Evolutionary conservation across 2,329 filamentous ascomycete species (phyloP).

Genomic region (Talaromyces sp.): DNA sequence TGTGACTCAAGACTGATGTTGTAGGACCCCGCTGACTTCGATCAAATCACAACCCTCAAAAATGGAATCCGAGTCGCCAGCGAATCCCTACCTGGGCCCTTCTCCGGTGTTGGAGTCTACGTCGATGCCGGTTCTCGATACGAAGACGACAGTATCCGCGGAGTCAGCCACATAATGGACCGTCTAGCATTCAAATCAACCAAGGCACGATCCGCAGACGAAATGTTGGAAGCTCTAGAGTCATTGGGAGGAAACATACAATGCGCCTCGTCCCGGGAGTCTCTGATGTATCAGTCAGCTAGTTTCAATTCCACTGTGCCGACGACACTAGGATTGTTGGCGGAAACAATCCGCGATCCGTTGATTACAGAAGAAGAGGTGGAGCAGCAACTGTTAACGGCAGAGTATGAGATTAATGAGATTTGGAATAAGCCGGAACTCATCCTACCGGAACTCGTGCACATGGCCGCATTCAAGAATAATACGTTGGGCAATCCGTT

Average conservation of each 20-base stretch:
- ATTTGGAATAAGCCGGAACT: constrained; percentile 98
- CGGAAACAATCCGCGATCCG: constrained; percentile 88
- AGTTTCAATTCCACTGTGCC: constrained; percentile 93
- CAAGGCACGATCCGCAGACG: constrained; percentile 63
- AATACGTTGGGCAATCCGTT: constrained; percentile 94
- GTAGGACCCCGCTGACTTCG: constrained; percentile 78
- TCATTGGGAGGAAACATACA: constrained; percentile 91
- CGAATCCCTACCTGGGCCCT: constrained; percentile 88
- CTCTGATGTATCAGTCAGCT: constrained; percentile 97
- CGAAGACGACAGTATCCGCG: constrained; percentile 77
- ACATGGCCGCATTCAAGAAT: constrained; percentile 91
- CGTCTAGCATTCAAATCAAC: constrained; percentile 91
- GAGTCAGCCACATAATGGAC: constrained; percentile 94
- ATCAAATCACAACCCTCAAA: constrained; percentile 77
- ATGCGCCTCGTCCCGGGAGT: constrained; percentile 90
- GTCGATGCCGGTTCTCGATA: constrained; percentile 92
- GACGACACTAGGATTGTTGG: constrained; percentile 73
- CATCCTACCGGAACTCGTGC: constrained; percentile 89
- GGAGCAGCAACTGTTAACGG: constrained; percentile 77
- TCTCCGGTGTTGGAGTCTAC: constrained; percentile 92
- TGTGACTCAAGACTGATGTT: not conserved
- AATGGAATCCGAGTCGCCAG: constrained; percentile 95
- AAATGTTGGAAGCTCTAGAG: constrained; percentile 84
- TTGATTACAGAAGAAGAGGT: constrained; percentile 83
- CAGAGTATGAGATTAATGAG: constrained; percentile 91